Base-by-base conservation (phyloP, 306 rosid genomes). In the Ormosia semicastrata region DNA sequence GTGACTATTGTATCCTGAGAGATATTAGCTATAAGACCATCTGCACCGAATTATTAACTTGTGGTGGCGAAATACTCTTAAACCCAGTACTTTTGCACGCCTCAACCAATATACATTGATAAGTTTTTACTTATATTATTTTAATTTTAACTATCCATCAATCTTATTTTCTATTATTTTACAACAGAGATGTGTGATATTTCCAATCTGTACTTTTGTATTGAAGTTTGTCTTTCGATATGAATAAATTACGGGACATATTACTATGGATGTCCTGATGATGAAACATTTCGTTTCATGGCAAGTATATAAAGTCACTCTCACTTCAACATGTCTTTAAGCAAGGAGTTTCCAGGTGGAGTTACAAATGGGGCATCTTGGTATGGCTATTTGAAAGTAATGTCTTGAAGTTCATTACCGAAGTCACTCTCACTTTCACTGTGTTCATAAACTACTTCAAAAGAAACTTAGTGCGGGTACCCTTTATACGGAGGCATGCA, bases 401-500 rank as follows among this genome's bases (percentile, higher is more conserved):
- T 87, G 78, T 50, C 36, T 56, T 8, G 62, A 60, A 75, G 50
- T 80, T 76, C 10, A 36, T 32, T n/a, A 58, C 69, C 60, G 58
- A 63, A 56, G 65, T 78, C 66, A 29, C 9, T 40, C 57, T 69
- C 70, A n/a, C 65, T 32, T 58, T 49, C 44, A 7, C 18, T 74
- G 53, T 54, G 50, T 84, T 71, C 78, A 81, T 83, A 71, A 54
- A 60, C 84, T 84, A 73, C 75, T 83, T 80, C 68, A 60, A 77
- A 66, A 81, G 72, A 54, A 76, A 69, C 79, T 67, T 79, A 73
- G 75, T 84, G 84, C 88, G 93, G 99, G 97, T 95, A 95, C 62
- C 99, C 99, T 14, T 73, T 95, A 67, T 93, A 93, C 58, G 99
- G 99, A 64, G 99, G 97, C 81, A 95, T 95, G 99, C 98, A 95